Base-by-base conservation (phyloP, 2,329 filamentous ascomycete species). In the Fusarium veterinarium region DNA sequence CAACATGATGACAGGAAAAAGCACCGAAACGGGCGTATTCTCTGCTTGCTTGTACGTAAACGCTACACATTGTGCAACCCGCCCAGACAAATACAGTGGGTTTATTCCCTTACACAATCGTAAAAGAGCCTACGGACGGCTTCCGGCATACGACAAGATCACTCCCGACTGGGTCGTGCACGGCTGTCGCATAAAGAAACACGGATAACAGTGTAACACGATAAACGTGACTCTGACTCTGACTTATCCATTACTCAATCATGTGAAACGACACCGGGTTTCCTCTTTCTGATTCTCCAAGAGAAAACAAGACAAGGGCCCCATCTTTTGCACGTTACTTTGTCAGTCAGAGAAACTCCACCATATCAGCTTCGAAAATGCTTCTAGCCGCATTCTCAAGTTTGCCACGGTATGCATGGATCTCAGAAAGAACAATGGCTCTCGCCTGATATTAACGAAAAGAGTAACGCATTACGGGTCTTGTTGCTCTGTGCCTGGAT, bases 401-500 rank as follows among this genome's bases (percentile, higher is more conserved):
- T 69, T 73, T 60, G 71, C 71, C 67, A 73, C 67, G 33, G 17
- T 68, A 72, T 74, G 71, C 71, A 73, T 74, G 71, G 71, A 62
- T 57, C 45, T 59, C 40, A 44, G 41, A 55, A 52, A 51, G 48
- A 35, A 56, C 52, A 52, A 46, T 68, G 44, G 33, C 67, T 60
- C 61, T 73, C 67, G 71, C 67, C 46, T 72, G 59, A 74, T 67
- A 30, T 71, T 56, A 42, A 65, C 46, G 10, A 51, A 57, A 66
- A 66, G 58, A 58, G 53, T 71, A 63, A 51, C 70, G 63, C 71
- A 71, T 64, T 67, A 73, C 60, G 69, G 65, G 65, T 46, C 64
- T 58, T 37, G 40, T 51, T 62, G 38, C 30, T 60, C 60, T 72
- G 61, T 71, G 31, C 66, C 66, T 73, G 61, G 53, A 70, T 67